Percentiles rank a stretch among this genome's conserved stretches.
Conservation (phyloP, 768 basidiomycete genomes). For the Sistotremastrum suecicum region DNA sequence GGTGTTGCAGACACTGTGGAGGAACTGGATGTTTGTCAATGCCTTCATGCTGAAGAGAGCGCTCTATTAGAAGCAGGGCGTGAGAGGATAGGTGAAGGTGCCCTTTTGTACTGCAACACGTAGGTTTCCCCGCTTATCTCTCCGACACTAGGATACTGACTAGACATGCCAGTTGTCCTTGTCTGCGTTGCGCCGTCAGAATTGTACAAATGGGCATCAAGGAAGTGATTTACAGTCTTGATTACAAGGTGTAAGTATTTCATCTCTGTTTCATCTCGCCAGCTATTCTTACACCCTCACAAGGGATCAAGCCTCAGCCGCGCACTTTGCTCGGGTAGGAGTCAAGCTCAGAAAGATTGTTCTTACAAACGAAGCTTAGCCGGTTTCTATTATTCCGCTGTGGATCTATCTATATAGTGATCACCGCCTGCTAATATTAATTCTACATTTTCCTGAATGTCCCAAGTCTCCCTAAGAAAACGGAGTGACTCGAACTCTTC, state of each 20-base stretch:
- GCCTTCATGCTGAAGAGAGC: constrained; percentile 97
- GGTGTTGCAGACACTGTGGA: constrained; percentile 30
- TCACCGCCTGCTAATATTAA: constrained; percentile 11
- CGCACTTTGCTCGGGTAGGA: constrained; percentile 65
- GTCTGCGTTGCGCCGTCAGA: constrained; percentile 91
- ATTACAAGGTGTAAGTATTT: constrained; percentile 78
- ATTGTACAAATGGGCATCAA: constrained; percentile 91
- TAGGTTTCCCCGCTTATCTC: constrained; percentile 24
- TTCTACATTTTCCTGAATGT: constrained; percentile 31
- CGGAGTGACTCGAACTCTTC: constrained; percentile 15
- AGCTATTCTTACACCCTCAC: neutral
- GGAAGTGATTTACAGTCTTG: constrained; percentile 87
- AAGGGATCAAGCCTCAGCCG: constrained; percentile 74
- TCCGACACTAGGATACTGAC: neutral
- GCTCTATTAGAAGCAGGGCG: constrained; percentile 88
- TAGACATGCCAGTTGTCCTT: constrained; percentile 65
- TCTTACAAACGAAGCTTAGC: constrained; percentile 22
- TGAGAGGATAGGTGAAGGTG: constrained; percentile 69
- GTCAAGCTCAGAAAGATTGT: constrained; percentile 66
- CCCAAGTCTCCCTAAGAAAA: constrained; percentile 45
- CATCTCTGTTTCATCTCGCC: neutral
- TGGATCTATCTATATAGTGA: neutral
- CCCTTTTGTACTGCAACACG: constrained; percentile 98
- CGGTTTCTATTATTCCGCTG: neutral
- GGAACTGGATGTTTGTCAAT: constrained; percentile 66